Base-by-base conservation (phyloP, 345 rosid genomes). In the Syzygium jambos region DNA sequence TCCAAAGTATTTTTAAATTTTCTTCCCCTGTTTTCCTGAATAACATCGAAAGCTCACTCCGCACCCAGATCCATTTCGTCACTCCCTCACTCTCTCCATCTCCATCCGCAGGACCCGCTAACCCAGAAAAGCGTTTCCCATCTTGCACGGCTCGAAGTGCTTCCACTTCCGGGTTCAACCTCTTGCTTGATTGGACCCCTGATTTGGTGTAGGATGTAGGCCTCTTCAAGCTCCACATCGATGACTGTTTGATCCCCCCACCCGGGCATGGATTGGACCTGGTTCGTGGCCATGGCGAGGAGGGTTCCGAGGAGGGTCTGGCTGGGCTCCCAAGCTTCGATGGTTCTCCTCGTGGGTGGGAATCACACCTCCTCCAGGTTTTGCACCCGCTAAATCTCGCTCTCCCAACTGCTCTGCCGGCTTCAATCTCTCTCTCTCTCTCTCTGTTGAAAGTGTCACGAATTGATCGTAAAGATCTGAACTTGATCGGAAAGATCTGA, bases 311-410 rank as follows among this genome's bases (percentile, higher is more conserved):
- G 90, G 89, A 91, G 94, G 90, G 95, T 94, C 86, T 95, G 97
- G 98, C 91, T 95, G 92, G 91, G 93, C 7, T 89, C 92, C 29
- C 97, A 94, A 95, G 93, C 88, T 87, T 92, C 96, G 78, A 93
- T 88, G 94, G 96, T 94, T 87, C 88, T 97, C 98, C 98, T 96
- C 92, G 98, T 97, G 98, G 99, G 98, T 95, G 98, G 99, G 85
- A 97, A 97, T 92, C 99, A 96, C 93, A 96, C 98, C 88, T 96
- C 98, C 88, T 96, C 94, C 98, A 95, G 98, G 98, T 97, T 97
- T 95, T 96, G 98, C 86, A 91, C 98, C 92, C 97, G 99, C 91
- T 97, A 95, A 86, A 51, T 87, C 78, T 83, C 51, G 51, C 41
- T 29, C 80, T 68, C 61, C 56, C 5, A 43, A 87, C 54, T 46